These are phyloP conservation scores for Diutina scorzettiae DNA, from an alignment of 1,139 yeast species.

Conservation along the genomic window DNA sequence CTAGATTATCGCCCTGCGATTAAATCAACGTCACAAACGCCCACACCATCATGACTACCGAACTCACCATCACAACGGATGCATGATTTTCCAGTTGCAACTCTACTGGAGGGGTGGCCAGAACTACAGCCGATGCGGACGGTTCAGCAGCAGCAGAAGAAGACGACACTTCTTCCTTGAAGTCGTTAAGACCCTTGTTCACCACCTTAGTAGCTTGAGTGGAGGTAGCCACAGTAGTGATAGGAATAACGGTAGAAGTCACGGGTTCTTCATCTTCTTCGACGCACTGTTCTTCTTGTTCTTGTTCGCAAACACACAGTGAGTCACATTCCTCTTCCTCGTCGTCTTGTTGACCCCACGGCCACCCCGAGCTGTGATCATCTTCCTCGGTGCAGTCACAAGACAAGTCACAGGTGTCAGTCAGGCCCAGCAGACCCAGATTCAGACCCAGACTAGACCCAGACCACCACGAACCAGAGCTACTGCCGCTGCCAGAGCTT, in stretches of 20 bases:
- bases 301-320: conserved; percentile 3
- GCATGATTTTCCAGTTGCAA: not conserved
- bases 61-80: not conserved
- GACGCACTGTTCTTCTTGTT: not conserved
- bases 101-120: not conserved
- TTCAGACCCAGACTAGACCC: not conserved
- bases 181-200: not conserved
- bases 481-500: not conserved
- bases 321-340: conserved; percentile 4
- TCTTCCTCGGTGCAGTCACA: conserved; percentile 5
- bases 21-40: conserved; percentile 1
- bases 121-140: not conserved
- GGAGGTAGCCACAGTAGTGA: not conserved
- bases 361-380: conserved; percentile 4
- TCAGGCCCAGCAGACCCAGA: not conserved
- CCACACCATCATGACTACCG: not conserved
- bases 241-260: no score
- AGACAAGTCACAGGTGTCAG: conserved; percentile 1
- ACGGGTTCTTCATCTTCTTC: not conserved
- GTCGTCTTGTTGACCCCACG: not conserved
- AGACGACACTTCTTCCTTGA: not conserved
- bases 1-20: conserved; percentile 6
- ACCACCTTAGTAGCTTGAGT: not conserved
- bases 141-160: not conserved
- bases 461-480: not conserved